Percentiles rank a stretch among this genome's conserved stretches.
These are phyloP conservation scores for Kwoniella botswanensis DNA, from an alignment of 768 basidiomycete species.

Conservation along the genomic window DNA sequence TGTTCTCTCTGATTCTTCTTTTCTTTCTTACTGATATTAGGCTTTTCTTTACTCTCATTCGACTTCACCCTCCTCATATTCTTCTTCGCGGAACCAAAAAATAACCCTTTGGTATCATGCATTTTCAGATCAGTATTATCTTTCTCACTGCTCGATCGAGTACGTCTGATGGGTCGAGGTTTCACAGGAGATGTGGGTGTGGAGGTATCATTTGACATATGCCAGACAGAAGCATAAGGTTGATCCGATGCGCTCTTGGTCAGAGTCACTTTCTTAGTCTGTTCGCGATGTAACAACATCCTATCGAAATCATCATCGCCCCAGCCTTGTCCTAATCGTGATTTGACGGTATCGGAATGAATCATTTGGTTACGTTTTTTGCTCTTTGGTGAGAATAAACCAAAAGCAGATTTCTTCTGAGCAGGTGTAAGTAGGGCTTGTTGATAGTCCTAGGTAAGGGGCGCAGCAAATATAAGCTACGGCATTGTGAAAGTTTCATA, in stretches of 20 bases:
- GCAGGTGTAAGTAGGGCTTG: constrained; percentile 44
- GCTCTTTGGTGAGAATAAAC: constrained; percentile 34
- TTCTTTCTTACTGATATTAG: constrained; percentile 7
- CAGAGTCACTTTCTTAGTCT: constrained; percentile 49
- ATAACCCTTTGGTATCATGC: constrained; percentile 29
- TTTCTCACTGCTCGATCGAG: background rate
- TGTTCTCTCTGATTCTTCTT: constrained; percentile 27
- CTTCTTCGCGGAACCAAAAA: constrained; percentile 20
- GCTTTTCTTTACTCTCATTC: constrained; percentile 18
- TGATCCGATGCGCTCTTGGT: constrained; percentile 24
- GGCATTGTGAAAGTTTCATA: constrained; percentile 54
- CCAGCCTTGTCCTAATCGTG: constrained; percentile 8
- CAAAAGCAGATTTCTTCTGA: constrained; percentile 36
- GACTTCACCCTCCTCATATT: constrained; percentile 27
- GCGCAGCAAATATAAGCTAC: background rate
- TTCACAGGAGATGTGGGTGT: constrained; percentile 10
- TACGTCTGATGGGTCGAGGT: constrained; percentile 6
- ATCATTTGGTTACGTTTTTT: constrained; percentile 4
- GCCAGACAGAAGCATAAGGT: constrained; percentile 30
- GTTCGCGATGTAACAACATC: constrained; percentile 38
- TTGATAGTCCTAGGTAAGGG: constrained; percentile 48
- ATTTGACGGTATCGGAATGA: background rate
- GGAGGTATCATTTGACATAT: constrained; percentile 16
- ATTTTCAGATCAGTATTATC: constrained; percentile 16
- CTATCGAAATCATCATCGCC: constrained; percentile 51